These are phyloP conservation scores for Nicotiana noctiflora DNA, from an alignment of 257 asterid species.

Conservation along the genomic window DNA sequence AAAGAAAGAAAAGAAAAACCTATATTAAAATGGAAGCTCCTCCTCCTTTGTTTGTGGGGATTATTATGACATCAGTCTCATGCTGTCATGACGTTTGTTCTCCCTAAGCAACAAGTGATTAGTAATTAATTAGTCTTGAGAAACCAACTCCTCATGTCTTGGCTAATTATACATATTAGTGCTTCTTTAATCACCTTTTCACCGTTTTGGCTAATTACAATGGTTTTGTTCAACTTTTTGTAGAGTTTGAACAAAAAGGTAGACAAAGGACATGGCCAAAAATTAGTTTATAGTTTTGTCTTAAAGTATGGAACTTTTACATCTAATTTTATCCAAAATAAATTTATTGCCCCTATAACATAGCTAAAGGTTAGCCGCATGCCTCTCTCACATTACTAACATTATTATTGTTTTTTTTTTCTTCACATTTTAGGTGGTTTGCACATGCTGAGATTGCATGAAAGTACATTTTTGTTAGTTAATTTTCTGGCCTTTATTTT, in stretches of 20 bases:
- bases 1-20: neutral
- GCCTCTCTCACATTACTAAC: neutral
- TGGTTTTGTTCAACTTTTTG: neutral
- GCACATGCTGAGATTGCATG: neutral
- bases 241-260: constrained; percentile 9
- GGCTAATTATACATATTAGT: constrained; percentile 10
- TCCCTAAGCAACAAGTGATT: neutral
- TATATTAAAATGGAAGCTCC: neutral
- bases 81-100: constrained; percentile 57
- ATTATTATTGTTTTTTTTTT: neutral
- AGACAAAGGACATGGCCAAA: neutral
- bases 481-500: neutral
- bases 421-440: neutral
- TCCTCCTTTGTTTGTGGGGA: constrained; percentile 26
- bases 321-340: neutral
- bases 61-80: constrained; percentile 66
- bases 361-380: neutral
- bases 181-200: constrained; percentile 7
- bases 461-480: neutral
- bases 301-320: neutral
- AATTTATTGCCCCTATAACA: constrained; percentile 1
- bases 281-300: neutral
- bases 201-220: constrained; percentile 12
- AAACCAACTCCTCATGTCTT: neutral
- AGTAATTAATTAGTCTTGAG: neutral